phyloP scores from a whole-genome alignment of 805 yeast genomes.

The Cyberlindnera americana region DNA sequence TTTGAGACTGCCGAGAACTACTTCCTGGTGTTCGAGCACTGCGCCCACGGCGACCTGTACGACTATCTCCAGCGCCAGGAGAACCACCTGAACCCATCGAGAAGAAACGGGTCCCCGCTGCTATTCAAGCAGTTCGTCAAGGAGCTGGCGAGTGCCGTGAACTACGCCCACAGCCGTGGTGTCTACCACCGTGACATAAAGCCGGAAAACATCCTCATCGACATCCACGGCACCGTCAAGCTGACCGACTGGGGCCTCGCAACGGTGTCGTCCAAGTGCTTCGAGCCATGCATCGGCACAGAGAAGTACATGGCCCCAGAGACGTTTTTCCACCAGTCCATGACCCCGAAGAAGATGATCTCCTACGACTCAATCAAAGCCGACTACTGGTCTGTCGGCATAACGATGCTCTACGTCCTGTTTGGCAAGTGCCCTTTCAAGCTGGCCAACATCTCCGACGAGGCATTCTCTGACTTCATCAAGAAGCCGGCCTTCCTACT shows the following conservation, averaged over 20 bases:
- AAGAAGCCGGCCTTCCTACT: slow-evolving; percentile 65
- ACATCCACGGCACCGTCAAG: slow-evolving; percentile 49
- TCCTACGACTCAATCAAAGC: slow-evolving; percentile 69
- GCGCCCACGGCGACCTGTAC: slow-evolving; percentile 63
- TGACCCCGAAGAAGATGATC: slow-evolving; percentile 4
- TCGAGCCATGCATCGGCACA: slow-evolving; percentile 55
- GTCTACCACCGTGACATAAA: slow-evolving; percentile 70
- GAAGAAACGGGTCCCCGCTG: slow-evolving; percentile 15
- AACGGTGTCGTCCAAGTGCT: slow-evolving; percentile 33
- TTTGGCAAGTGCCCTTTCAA: slow-evolving; percentile 86
- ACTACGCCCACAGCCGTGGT: slow-evolving; percentile 52
- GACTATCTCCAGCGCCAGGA: slow-evolving; percentile 39
- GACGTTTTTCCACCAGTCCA: slow-evolving; percentile 46
- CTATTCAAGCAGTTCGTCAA: slow-evolving; percentile 38
- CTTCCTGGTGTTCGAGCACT: slow-evolving; percentile 62
- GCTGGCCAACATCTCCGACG: slow-evolving; percentile 64
- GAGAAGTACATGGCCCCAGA: slow-evolving; percentile 95
- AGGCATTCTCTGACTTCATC: slow-evolving; percentile 63
- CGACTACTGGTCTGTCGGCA: slow-evolving; percentile 87
- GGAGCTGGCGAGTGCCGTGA: slow-evolving; percentile 51
- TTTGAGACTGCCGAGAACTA: slow-evolving; percentile 52
- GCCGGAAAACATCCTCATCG: slow-evolving; percentile 66
- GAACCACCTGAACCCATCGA: slow-evolving; percentile 20
- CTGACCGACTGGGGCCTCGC: slow-evolving; percentile 76
- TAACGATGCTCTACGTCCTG: slow-evolving; percentile 70